Evolutionary conservation across 768 basidiomycete species (phyloP).

Genomic region (Boletus vermiculosoides): DNA sequence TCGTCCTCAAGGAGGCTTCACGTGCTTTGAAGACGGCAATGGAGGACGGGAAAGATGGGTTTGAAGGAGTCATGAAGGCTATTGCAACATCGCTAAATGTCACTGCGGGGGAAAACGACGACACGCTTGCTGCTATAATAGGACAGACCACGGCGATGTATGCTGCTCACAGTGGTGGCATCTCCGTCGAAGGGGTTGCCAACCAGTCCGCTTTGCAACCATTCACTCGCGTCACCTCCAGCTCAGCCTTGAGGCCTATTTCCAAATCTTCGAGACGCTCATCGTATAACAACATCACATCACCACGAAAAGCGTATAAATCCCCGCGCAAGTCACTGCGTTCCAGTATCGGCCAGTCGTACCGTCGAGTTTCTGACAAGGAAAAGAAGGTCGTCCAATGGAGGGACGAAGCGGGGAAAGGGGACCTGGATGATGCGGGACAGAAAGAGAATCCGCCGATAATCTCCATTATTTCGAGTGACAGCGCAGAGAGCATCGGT

Average conservation of each 20-base stretch:
- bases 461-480: slow-evolving; percentile 34
- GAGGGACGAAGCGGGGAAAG: slow-evolving; percentile 84
- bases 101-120: slow-evolving; percentile 67
- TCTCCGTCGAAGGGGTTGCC: slow-evolving; percentile 48
- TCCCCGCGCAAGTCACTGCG: slow-evolving; percentile 75
- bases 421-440: slow-evolving; percentile 66
- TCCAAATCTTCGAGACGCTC: slow-evolving; percentile 42
- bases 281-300: slow-evolving; percentile 39
- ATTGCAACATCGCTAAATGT: slow-evolving; percentile 51
- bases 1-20: slow-evolving; percentile 61
- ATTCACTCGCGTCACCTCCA: slow-evolving; percentile 47
- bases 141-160: slow-evolving; percentile 68
- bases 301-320: slow-evolving; percentile 52
- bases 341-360: slow-evolving; percentile 60
- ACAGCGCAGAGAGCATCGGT: slow-evolving; percentile 35
- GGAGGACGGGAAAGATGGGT: slow-evolving; percentile 37
- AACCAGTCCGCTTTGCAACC: slow-evolving; percentile 43
- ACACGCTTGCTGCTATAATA: slow-evolving; percentile 62
- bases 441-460: slow-evolving; percentile 24
- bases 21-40: slow-evolving; percentile 41
- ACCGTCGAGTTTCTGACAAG: slow-evolving; percentile 63
- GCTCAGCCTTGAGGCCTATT: slow-evolving; percentile 47
- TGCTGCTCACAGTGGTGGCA: slow-evolving; percentile 35
- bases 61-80: slow-evolving; percentile 42
- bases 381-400: slow-evolving; percentile 82